Conservation (phyloP, 1,284 basidiomycete genomes). For the Cryptococcus hybrid region DNA sequence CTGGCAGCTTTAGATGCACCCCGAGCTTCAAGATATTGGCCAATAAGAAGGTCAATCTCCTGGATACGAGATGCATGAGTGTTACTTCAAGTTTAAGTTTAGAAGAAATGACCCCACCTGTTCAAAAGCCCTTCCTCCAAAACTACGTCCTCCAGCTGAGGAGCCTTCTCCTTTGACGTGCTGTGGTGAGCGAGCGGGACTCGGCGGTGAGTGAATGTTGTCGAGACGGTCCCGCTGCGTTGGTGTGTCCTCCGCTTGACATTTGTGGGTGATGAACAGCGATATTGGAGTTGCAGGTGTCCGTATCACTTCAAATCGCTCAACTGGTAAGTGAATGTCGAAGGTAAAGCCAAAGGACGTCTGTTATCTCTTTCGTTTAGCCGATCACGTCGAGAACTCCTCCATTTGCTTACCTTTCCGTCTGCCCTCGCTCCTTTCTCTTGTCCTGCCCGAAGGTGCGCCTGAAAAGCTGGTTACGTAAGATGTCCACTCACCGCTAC, state of each 20-base stretch:
- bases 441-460: too few relatives aligned
- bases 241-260: background rate
- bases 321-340: too few relatives aligned
- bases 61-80: slow-evolving; percentile 3
- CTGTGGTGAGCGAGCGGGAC: background rate
- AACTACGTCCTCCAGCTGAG: slow-evolving; percentile 13
- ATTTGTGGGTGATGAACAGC: too few relatives aligned
- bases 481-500: too few relatives aligned
- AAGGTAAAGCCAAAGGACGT: too few relatives aligned
- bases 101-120: slow-evolving; percentile 2
- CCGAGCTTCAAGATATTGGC: slow-evolving; percentile 51
- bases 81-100: background rate
- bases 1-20: slow-evolving; percentile 44
- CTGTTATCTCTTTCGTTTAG: too few relatives aligned
- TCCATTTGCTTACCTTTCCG: too few relatives aligned
- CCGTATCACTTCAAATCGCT: too few relatives aligned
- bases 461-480: too few relatives aligned
- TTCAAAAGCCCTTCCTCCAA: slow-evolving; percentile 10
- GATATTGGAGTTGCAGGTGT: background rate
- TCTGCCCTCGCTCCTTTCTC: too few relatives aligned
- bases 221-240: slow-evolving; percentile 2
- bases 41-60: slow-evolving; percentile 49
- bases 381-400: too few relatives aligned
- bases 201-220: background rate
- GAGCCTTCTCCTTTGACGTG: slow-evolving; percentile 13